Evolutionary conservation across 345 rosid species (phyloP), one percentile per base, ranked within the genome.

Genomic region (Eucalyptus fibrosa): DNA sequence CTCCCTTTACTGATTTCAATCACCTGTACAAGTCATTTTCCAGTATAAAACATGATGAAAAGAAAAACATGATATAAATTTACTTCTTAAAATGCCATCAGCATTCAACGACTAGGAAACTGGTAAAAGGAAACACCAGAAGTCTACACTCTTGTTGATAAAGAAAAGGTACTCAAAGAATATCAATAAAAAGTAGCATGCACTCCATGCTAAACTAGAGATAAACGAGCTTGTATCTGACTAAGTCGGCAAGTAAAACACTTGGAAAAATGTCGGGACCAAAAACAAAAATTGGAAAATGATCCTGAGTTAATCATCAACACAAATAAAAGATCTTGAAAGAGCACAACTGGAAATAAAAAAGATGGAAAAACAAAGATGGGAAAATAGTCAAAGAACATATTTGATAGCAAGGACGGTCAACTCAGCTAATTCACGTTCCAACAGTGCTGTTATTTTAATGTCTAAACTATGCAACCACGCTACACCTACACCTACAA

Each of bases 1-100:
- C 99, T 95, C 83, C 99, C 99, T 88, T 96, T 98, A 32, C 97
- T 92, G 37, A 98, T 98, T 94, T 97, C 99, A 93, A 98, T 90
- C 87, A 98, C 99, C 99, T 98, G 93, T 82, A 91, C 47, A 44
- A 67, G 28, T 49, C 47, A 50, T 67, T 44, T 47, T 88, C 87
- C 28, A 28, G 34, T 13, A 65, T 8, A 40, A 69, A 44, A 15
- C 14, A 87, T 23, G 26, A 7, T 65, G 40, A 88, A 44, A 28
- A 28, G 37, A 17, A 18, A 28, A 87, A 87, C 49, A 87, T 51
- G 34, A 53, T 15, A 51, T 15, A 53, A 30, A 17, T 30, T 86
- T 53, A 15, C 60, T 34, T n/a, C 87, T 50, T 30, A 32, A 47
- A 86, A 50, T 50, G 87, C 42, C 5, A 23, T 37, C 42, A 42